phyloP scores from a whole-genome alignment of 768 basidiomycete species.

The Amanita molliuscula region DNA sequence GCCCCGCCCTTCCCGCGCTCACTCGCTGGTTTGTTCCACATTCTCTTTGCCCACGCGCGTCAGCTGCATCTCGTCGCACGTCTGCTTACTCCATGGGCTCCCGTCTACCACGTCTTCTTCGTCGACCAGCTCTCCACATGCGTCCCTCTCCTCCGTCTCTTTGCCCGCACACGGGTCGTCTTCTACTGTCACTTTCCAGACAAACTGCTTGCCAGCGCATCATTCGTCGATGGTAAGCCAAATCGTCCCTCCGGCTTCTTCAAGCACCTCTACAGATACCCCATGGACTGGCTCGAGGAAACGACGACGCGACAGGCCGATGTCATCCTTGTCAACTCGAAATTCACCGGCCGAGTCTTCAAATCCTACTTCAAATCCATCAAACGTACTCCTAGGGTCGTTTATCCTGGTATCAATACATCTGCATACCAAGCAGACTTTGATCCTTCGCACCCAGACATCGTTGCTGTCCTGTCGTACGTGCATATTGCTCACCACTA shows the following conservation, averaged over 20 bases:
- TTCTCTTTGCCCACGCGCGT: slow-evolving; percentile 79
- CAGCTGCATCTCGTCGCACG: slow-evolving; percentile 74
- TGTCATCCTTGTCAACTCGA: slow-evolving; percentile 83
- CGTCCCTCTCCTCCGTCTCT: slow-evolving; percentile 65
- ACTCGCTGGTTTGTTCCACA: slow-evolving; percentile 72
- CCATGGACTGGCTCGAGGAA: slow-evolving; percentile 89
- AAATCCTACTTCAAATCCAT: slow-evolving; percentile 66
- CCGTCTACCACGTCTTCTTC: slow-evolving; percentile 75
- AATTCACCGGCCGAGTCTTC: slow-evolving; percentile 82
- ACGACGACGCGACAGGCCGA: slow-evolving; percentile 87
- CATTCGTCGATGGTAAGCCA: slow-evolving; percentile 44
- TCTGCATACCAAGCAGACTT: slow-evolving; percentile 50
- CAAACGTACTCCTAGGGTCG: slow-evolving; percentile 49
- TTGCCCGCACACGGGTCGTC: slow-evolving; percentile 71
- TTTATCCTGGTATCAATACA: slow-evolving; percentile 93
- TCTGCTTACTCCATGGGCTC: slow-evolving; percentile 40
- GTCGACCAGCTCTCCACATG: slow-evolving; percentile 95
- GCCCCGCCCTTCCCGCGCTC: slow-evolving; percentile 73
- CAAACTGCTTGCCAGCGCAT: slow-evolving; percentile 75
- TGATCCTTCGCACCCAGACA: slow-evolving; percentile 36
- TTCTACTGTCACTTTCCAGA: slow-evolving; percentile 99
- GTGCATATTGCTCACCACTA: slow-evolving; percentile 18
- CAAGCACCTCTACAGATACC: slow-evolving; percentile 73
- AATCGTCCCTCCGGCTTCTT: slow-evolving; percentile 33
- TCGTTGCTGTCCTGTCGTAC: slow-evolving; percentile 47